Evolutionary conservation across 1,284 basidiomycete species (phyloP).

Genomic region (Pascua guehoae): DNA sequence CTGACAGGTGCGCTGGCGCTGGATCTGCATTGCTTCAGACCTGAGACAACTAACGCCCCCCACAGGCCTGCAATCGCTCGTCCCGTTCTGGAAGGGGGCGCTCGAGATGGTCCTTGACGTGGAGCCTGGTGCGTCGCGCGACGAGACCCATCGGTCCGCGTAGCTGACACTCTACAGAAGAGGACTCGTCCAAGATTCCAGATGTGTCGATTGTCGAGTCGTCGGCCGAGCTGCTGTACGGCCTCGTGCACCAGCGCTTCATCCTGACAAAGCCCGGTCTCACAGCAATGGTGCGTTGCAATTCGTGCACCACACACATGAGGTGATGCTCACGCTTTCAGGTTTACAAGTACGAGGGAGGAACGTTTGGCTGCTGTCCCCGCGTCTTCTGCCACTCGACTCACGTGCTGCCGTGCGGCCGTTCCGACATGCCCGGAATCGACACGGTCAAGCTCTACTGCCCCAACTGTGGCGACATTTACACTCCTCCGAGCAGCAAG

Average conservation of each 20-base stretch:
- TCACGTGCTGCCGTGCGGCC: constrained; percentile 90
- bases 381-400: constrained; percentile 88
- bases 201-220: constrained; percentile 97
- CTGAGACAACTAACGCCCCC: neutral
- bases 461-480: constrained; percentile 97
- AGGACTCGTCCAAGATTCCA: constrained; percentile 74
- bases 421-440: constrained; percentile 93
- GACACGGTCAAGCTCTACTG: constrained; percentile 99
- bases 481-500: constrained; percentile 88
- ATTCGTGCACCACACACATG: constrained; percentile 6
- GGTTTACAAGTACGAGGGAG: constrained; percentile 94
- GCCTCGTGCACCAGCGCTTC: constrained; percentile 94
- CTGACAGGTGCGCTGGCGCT: constrained; percentile 58
- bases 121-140: constrained; percentile 75
- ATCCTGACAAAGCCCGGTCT: constrained; percentile 92
- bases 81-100: constrained; percentile 97
- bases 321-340: constrained; percentile 66
- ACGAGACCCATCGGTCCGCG: neutral
- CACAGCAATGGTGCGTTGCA: constrained; percentile 77
- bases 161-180: constrained; percentile 55
- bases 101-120: constrained; percentile 99
- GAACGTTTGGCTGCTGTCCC: constrained; percentile 91
- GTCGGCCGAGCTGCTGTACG: constrained; percentile 95
- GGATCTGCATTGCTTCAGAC: too few relatives aligned
- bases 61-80: constrained; percentile 80